A percentile compares a stretch with the other conserved stretches of the same genome.
These are phyloP conservation scores for Hypoxylon subgilvum DNA, from an alignment of 495 filamentous ascomycete genomes.

Conservation along the genomic window DNA sequence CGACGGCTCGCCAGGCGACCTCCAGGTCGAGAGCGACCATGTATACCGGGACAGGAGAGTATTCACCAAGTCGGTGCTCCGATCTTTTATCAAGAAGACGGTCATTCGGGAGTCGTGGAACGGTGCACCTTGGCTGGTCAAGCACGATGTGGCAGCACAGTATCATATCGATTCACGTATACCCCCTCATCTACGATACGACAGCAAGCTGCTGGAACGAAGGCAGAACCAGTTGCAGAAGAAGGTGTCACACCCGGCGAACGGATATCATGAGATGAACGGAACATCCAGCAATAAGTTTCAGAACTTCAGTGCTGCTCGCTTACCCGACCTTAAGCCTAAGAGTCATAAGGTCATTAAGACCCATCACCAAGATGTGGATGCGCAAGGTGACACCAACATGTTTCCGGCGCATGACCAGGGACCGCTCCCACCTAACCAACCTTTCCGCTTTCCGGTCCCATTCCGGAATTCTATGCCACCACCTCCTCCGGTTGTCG, in stretches of 20 bases:
- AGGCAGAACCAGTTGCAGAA: constrained; percentile 72
- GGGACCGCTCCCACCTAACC: constrained; percentile 47
- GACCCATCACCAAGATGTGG: constrained; percentile 32
- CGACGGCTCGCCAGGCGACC: constrained; percentile 72
- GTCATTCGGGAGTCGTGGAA: constrained; percentile 90
- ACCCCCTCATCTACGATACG: constrained; percentile 80
- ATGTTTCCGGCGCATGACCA: constrained; percentile 45
- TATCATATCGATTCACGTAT: constrained; percentile 86
- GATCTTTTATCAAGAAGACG: constrained; percentile 93
- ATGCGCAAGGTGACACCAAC: constrained; percentile 44
- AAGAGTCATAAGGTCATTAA: constrained; percentile 76
- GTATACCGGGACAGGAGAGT: constrained; percentile 87
- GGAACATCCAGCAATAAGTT: constrained; percentile 44
- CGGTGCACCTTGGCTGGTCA: constrained; percentile 94
- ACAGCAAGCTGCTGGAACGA: constrained; percentile 76
- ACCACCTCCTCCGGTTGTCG: constrained; percentile 35
- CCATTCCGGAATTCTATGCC: constrained; percentile 48
- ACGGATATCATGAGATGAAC: constrained; percentile 48
- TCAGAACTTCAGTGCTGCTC: constrained; percentile 52
- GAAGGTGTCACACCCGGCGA: constrained; percentile 60
- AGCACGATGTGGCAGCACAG: constrained; percentile 78
- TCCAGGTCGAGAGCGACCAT: constrained; percentile 77
- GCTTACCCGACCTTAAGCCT: constrained; percentile 79
- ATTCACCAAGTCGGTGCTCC: constrained; percentile 93
- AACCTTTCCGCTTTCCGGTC: constrained; percentile 51